Base-by-base conservation (phyloP, 164 flowering plant species). In the Vitis vinifera region DNA sequence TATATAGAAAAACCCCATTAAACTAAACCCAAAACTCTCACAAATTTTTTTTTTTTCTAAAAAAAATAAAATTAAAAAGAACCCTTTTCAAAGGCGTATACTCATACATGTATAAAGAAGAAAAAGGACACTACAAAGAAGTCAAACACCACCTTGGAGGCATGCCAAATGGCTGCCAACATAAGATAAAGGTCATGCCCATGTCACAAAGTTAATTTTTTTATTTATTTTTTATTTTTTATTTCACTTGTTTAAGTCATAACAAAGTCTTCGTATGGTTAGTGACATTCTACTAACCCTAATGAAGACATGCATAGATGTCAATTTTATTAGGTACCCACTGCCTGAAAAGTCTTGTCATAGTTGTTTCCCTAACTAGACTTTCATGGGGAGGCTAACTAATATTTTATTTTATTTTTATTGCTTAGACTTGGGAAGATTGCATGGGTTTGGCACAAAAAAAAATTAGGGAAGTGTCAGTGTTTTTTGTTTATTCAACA, bases 321-420 rank as follows among this genome's bases (percentile, higher is more conserved):
- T 73, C 75, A 76, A 70, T 56, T 37, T 37, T 37, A 71, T 79
- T 79, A 73, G 79, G 79, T 76, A 23, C 68, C 66, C 44, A 29
- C 63, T 66, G 50, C 72, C 55, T 37, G 0, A 62, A 79, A 71
- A 76, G 57, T 55, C 61, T 53, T 53, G 0, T 61, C 1, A 63
- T 72, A 74, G 72, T 76, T 51, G 82, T 68, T 76, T 79, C 68
- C 78, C 78, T 62, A 76, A 73, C 76, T 67, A 62, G 51, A 30
- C 75, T 76, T 77, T 79, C 63, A 11, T 13, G 60, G 62, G n/a
- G 10, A 11, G 5, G 3, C 49, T 27, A 19, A n/a, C 9, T 66
- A 67, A 27, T 62, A 48, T 11, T 71, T 65, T 50, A 63, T 79
- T 69, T 68, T 6, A 48, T 68, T 44, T 74, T 68, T 56, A 27